phyloP scores from a whole-genome alignment of 176 grass and related monocot genomes.

The Lolium multiflorum region DNA sequence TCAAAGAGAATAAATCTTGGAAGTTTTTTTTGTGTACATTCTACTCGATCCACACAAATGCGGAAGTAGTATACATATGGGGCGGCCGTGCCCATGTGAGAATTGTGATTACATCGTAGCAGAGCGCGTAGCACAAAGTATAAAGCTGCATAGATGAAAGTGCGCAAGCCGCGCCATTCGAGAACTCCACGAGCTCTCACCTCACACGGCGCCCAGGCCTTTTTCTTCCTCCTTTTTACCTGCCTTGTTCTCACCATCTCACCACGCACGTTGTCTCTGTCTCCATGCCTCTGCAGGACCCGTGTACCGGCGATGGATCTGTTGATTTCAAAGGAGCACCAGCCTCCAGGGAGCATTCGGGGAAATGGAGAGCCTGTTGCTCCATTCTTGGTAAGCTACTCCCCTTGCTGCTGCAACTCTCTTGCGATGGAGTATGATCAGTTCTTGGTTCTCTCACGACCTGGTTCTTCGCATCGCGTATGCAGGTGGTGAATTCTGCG shows the following conservation, averaged over 20 bases:
- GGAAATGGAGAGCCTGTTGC: slow-evolving; percentile 48
- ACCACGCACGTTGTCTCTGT: background rate
- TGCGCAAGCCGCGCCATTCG: background rate
- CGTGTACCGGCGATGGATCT: slow-evolving; percentile 16
- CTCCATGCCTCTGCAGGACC: slow-evolving; percentile 5
- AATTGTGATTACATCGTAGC: background rate
- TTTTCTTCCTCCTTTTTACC: background rate
- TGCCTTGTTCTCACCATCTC: background rate
- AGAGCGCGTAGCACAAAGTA: background rate
- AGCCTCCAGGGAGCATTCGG: slow-evolving; percentile 20
- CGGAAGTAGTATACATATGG: background rate
- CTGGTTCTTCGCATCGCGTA: background rate
- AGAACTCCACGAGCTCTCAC: background rate
- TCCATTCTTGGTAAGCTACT: slow-evolving; percentile 39
- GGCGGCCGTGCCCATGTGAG: background rate
- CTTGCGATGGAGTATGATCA: background rate
- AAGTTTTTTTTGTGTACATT: too few relatives aligned
- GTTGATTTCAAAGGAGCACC: slow-evolving; percentile 19
- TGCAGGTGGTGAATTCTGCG: slow-evolving; percentile 48
- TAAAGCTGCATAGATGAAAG: background rate
- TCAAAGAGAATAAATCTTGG: too few relatives aligned
- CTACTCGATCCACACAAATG: too few relatives aligned
- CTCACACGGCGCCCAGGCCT: background rate
- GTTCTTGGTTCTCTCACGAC: background rate
- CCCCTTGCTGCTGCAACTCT: background rate